Base-by-base conservation (phyloP, 2,329 filamentous ascomycete genomes). In the Emmonsia crescens region DNA sequence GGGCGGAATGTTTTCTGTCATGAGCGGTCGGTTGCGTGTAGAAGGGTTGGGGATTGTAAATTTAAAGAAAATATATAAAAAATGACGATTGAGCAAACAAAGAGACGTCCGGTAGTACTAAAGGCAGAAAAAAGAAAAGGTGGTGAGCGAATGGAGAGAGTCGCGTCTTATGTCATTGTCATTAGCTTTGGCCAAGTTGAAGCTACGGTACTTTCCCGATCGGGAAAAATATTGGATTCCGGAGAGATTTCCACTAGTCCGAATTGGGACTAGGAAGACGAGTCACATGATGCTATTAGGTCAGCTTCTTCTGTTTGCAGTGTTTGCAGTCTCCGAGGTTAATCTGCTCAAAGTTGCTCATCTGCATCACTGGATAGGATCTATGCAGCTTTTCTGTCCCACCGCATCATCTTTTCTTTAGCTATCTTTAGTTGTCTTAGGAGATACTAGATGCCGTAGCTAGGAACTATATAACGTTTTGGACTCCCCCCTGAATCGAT, bases 1-100 rank as follows among this genome's bases (percentile, higher is more conserved):
- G 4, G 63, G 71, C 33, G 75, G 69, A 55, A 74, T 70, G 63
- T 76, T 75, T 63, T 79, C 77, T 59, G 75, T 67, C 77, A 79
- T 78, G 44, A n/a, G 24, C 1, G 21, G 36, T 40, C 36, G 29
- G 33, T 57, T 46, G 44, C 49, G 42, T 33, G n/a, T 27, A 24
- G 42, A 2, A n/a, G 56, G 46, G 12, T 59, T 51, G 40, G 58
- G 12, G 6, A 12, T 46, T 21, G 6, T 46, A 46, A 24, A 46
- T 24, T 46, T 46, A 10, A 12, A 46, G n/a, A n/a, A n/a, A n/a
- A n/a, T n/a, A n/a, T n/a, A n/a, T n/a, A n/a, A n/a, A n/a, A 46
- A 24, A n/a, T n/a, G n/a, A 5, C 8, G 44, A 21, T 46, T 46
- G n/a, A n/a, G n/a, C n/a, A 21, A n/a, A 1, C n/a, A 21, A 46